Evolutionary conservation across 163 green algal genomes (phyloP), one percentile per base, ranked within the genome.

Genomic region (Volvox carteri): DNA sequence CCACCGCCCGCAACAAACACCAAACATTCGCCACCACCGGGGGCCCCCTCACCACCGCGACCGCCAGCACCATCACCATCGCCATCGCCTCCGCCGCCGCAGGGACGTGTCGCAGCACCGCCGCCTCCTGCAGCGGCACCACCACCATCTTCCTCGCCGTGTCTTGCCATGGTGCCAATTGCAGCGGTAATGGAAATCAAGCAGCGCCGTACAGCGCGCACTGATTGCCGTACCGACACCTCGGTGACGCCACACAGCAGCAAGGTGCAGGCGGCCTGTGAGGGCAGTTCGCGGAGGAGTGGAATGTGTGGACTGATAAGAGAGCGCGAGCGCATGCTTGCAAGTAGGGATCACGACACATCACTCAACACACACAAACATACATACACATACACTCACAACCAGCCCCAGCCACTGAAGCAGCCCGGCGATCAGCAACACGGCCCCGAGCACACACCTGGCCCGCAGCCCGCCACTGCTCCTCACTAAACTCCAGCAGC

Each of bases 401-500:
- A 28, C 67, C n/a, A 30, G 16, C 37, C 18, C 37, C n/a, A 12
- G 21, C 70, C n/a, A n/a, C n/a, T n/a, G n/a, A n/a, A n/a, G n/a
- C n/a, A n/a, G n/a, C n/a, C n/a, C n/a, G n/a, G n/a, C n/a, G n/a
- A n/a, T n/a, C n/a, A n/a, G n/a, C n/a, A n/a, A n/a, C n/a, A n/a
- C n/a, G n/a, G n/a, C n/a, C n/a, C n/a, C n/a, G n/a, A 52, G 2
- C 70, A 9, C 67, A 1, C 70, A 54, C 70, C 70, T 78, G 37
- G 39, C 70, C 39, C 4, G 39, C 70, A 14, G 70, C 70, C 70
- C 1, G 1, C 73, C 41, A n/a, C 46, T 80, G 73, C 25, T 46
- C 8, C 73, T 42, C 33, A 28, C 30, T 42, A 50, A 86, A 86
- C 62, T 86, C 79, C 79, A 86, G 79, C 79, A 86, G 60, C 41